Conservation (phyloP, 1,284 basidiomycete genomes). For the Leccinum cinnamomeum region DNA sequence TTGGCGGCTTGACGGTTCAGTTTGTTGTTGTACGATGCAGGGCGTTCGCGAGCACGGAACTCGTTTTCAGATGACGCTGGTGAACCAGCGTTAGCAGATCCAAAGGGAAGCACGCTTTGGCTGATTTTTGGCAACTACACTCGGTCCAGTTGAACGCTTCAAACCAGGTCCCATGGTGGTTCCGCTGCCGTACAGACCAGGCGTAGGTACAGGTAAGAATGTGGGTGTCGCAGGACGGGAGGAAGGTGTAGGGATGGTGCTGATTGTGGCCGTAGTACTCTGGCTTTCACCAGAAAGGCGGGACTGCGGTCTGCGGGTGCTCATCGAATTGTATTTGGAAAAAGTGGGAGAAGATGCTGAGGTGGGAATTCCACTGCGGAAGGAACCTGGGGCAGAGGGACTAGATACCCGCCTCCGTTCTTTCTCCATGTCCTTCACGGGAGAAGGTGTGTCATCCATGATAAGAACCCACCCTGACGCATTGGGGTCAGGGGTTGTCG, state of each 20-base stretch:
- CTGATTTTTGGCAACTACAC: conserved; percentile 43
- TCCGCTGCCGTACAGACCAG: conserved; percentile 44
- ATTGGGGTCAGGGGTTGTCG: conserved; percentile 53
- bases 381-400: conserved; percentile 47
- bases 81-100: conserved; percentile 42
- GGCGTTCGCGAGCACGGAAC: conserved; percentile 36
- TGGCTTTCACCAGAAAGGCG: conserved; percentile 60
- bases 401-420: conserved; percentile 61
- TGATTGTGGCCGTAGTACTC: conserved; percentile 56
- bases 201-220: conserved; percentile 64
- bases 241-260: conserved; percentile 63
- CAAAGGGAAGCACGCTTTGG: conserved; percentile 59
- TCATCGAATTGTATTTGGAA: conserved; percentile 38
- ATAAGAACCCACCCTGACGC: conserved; percentile 79
- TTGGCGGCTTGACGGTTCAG: conserved; percentile 34
- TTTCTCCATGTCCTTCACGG: conserved; percentile 54
- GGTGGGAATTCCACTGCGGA: conserved; percentile 39
- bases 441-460: conserved; percentile 80
- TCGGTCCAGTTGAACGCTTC: conserved; percentile 58
- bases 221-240: conserved; percentile 76
- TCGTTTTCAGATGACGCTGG: conserved; percentile 35
- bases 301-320: conserved; percentile 62
- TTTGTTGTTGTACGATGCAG: conserved; percentile 40
- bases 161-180: conserved; percentile 42
- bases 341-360: conserved; percentile 41